These are phyloP conservation scores for Penicillium longicatenatum DNA, from an alignment of 495 filamentous ascomycete species.

Conservation along the genomic window DNA sequence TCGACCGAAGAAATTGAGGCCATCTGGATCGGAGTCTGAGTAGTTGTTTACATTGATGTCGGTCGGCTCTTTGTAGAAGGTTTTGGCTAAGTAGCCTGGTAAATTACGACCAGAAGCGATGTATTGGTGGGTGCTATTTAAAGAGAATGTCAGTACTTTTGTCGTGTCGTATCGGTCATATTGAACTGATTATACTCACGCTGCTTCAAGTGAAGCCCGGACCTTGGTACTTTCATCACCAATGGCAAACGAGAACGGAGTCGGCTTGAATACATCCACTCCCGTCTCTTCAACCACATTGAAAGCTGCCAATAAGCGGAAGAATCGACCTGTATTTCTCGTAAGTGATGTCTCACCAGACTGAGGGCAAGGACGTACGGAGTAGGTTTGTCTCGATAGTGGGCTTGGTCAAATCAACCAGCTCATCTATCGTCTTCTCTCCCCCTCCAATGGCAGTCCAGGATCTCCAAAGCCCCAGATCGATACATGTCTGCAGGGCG, in stretches of 20 bases:
- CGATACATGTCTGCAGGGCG: slow-evolving; percentile 32
- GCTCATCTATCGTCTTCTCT: slow-evolving; percentile 26
- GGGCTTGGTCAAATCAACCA: slow-evolving; percentile 23
- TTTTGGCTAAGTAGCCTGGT: slow-evolving; percentile 41
- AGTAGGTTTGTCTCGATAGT: slow-evolving; percentile 29
- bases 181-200: slow-evolving; percentile 24
- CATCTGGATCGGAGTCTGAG: slow-evolving; percentile 33
- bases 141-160: background rate
- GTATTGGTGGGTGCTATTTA: slow-evolving; percentile 29
- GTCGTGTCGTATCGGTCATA: background rate
- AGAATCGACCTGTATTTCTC: slow-evolving; percentile 33
- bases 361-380: slow-evolving; percentile 15
- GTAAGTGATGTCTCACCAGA: background rate
- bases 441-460: slow-evolving; percentile 29
- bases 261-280: slow-evolving; percentile 36
- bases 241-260: slow-evolving; percentile 39
- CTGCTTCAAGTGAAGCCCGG: slow-evolving; percentile 35
- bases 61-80: slow-evolving; percentile 35
- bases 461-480: slow-evolving; percentile 29
- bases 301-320: slow-evolving; percentile 43
- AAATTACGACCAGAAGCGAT: slow-evolving; percentile 26
- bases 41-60: slow-evolving; percentile 34
- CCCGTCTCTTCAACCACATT: slow-evolving; percentile 39
- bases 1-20: slow-evolving; percentile 38
- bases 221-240: slow-evolving; percentile 37